These are phyloP conservation scores for Suhomyces canberraensis DNA, from an alignment of 805 yeast genomes.

Conservation along the genomic window DNA sequence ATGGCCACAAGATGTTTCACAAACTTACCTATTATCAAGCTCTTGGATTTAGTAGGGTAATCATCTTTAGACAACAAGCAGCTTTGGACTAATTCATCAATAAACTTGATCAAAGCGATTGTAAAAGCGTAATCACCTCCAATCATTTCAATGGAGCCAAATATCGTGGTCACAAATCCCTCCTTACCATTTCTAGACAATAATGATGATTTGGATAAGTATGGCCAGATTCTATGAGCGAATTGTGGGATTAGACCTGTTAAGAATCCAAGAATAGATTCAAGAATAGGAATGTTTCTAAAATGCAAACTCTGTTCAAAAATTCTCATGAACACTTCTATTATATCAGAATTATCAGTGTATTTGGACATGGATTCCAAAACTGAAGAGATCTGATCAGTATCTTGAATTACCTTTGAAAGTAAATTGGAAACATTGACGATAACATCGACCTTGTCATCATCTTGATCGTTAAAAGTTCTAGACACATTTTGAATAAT, in stretches of 20 bases:
- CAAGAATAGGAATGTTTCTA: conserved; percentile 46
- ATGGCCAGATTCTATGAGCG: conserved; percentile 77
- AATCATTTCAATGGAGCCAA: conserved; percentile 72
- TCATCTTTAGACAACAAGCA: conserved; percentile 40
- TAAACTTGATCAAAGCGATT: conserved; percentile 53
- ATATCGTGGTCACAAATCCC: conserved; percentile 56
- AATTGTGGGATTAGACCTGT: conserved; percentile 44
- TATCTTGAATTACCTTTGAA: conserved; percentile 42
- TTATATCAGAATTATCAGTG: conserved; percentile 55
- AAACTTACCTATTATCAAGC: conserved; percentile 53
- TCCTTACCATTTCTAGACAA: conserved; percentile 59
- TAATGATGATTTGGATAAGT: conserved; percentile 62
- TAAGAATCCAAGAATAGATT: conserved; percentile 48
- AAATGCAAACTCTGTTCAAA: conserved; percentile 65
- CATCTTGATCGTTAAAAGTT: conserved; percentile 33
- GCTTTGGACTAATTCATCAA: conserved; percentile 50
- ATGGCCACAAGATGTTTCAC: conserved; percentile 58
- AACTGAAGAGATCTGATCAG: conserved; percentile 24
- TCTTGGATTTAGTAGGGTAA: conserved; percentile 35
- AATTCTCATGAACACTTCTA: conserved; percentile 60
- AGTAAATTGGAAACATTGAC: conserved; percentile 51
- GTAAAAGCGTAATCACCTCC: conserved; percentile 67
- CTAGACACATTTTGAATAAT: conserved; percentile 60
- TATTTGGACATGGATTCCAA: conserved; percentile 45
- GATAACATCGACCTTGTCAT: conserved; percentile 38